phyloP scores from a whole-genome alignment of 2,329 filamentous ascomycete species.

The Claviceps humidiphila region DNA sequence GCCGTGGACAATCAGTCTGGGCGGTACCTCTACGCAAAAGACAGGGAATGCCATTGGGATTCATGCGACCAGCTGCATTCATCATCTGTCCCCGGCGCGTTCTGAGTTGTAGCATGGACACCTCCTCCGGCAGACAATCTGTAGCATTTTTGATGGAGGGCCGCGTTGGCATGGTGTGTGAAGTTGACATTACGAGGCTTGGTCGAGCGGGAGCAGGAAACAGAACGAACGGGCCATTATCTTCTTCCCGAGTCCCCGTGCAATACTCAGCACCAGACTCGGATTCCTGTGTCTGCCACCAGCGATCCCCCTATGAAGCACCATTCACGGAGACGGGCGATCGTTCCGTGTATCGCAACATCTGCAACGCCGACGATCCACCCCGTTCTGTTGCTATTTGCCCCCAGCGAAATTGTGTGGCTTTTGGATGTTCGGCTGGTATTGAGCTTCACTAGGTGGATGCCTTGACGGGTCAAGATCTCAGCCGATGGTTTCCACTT shows the following conservation, averaged over 20 bases:
- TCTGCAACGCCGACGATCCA: conserved; percentile 48
- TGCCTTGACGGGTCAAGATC: conserved; percentile 30
- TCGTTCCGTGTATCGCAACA: conserved; percentile 25
- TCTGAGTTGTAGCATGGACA: conserved; percentile 49
- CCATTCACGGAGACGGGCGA: conserved; percentile 20
- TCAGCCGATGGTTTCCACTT: conserved; percentile 42
- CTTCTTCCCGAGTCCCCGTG: neutral
- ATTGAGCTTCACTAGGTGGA: conserved; percentile 50
- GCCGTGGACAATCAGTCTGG: conserved; percentile 11
- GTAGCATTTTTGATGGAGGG: conserved; percentile 47
- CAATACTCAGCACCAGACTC: neutral
- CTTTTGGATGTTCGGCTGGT: conserved; percentile 49
- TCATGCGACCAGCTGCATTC: conserved; percentile 32
- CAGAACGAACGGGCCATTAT: neutral
- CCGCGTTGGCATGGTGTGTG: conserved; percentile 47
- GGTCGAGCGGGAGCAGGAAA: conserved; percentile 4
- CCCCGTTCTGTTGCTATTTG: conserved; percentile 53
- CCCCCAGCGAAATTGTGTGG: conserved; percentile 49
- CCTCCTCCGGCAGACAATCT: conserved; percentile 38
- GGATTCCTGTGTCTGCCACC: conserved; percentile 14
- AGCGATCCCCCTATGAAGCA: conserved; percentile 9
- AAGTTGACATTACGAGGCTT: conserved; percentile 24
- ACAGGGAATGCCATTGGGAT: conserved; percentile 12
- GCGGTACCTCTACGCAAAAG: conserved; percentile 14
- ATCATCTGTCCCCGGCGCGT: conserved; percentile 44